Percentiles rank a stretch among this genome's conserved stretches.
phyloP scores from a whole-genome alignment of 371 early-diverging fungal genomes.

The Mucor irregularis region DNA sequence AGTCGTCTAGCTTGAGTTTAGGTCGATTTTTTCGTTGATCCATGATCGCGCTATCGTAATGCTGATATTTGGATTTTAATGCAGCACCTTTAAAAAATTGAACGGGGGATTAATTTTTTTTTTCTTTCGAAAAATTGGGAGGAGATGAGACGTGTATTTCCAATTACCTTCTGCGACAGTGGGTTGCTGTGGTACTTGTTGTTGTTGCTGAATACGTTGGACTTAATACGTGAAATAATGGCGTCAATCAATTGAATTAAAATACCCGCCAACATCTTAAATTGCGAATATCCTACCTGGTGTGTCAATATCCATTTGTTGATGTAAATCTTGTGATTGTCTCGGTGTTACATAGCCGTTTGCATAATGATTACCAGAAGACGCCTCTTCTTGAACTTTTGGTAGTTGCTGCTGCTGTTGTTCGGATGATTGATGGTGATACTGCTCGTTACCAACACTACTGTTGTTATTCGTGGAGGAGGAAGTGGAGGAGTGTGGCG shows the following conservation, averaged over 20 bases:
- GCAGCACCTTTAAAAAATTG: background rate
- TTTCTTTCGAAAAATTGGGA: too few species aligned
- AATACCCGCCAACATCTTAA: conserved; percentile 93
- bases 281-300: too few species aligned
- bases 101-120: background rate
- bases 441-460: too few species aligned
- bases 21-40: conserved; percentile 33
- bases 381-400: conserved; percentile 20
- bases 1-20: conserved; percentile 67
- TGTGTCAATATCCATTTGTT: conserved; percentile 19
- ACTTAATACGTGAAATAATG: too few species aligned
- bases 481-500: conserved; percentile 23
- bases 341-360: conserved; percentile 27
- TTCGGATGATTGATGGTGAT: too few species aligned
- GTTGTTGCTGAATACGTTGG: background rate
- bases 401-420: conserved; percentile 12
- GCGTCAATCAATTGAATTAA: too few species aligned
- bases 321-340: conserved; percentile 20
- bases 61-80: conserved; percentile 7
- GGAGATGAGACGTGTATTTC: too few species aligned
- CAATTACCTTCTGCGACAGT: background rate
- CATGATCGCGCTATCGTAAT: conserved; percentile 14
- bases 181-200: background rate
- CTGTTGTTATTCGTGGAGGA: background rate
- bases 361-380: conserved; percentile 10